These are phyloP conservation scores for bread wheat (Triticum aestivum) DNA, from an alignment of 176 grass and related monocot genomes.

Conservation along the genomic window DNA sequence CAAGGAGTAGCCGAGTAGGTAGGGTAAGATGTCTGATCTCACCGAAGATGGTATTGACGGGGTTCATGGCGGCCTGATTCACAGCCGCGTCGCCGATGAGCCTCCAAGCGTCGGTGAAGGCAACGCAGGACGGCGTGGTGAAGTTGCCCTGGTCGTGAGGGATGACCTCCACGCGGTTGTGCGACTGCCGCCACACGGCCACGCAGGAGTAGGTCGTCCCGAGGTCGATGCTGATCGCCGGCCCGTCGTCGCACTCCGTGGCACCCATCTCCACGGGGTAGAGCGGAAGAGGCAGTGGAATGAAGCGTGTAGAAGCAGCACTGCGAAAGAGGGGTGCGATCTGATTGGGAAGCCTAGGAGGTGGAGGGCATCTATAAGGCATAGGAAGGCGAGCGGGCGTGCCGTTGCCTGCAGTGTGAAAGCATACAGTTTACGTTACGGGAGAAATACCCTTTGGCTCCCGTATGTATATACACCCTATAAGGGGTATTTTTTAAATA, in stretches of 20 bases:
- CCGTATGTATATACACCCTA: no score
- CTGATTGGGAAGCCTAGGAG: neutral
- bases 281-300: neutral
- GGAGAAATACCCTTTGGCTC: no score
- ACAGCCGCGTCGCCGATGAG: neutral
- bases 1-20: neutral
- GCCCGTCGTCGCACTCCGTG: slow-evolving; percentile 22
- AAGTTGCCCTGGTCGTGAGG: neutral
- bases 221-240: slow-evolving; percentile 89
- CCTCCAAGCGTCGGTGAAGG: neutral
- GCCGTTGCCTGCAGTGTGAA: neutral
- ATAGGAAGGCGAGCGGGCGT: neutral
- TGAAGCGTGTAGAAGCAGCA: neutral
- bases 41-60: neutral
- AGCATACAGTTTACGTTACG: neutral
- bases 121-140: neutral
- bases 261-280: neutral
- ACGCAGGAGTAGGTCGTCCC: slow-evolving; percentile 88
- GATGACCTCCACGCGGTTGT: neutral
- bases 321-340: neutral
- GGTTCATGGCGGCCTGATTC: neutral
- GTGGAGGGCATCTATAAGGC: neutral
- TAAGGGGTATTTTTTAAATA: no score
- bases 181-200: slow-evolving; percentile 60
- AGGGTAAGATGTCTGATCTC: neutral